Evolutionary conservation across 2,329 filamentous ascomycete genomes (phyloP).

Genomic region (Cladophialophora carrionii): DNA sequence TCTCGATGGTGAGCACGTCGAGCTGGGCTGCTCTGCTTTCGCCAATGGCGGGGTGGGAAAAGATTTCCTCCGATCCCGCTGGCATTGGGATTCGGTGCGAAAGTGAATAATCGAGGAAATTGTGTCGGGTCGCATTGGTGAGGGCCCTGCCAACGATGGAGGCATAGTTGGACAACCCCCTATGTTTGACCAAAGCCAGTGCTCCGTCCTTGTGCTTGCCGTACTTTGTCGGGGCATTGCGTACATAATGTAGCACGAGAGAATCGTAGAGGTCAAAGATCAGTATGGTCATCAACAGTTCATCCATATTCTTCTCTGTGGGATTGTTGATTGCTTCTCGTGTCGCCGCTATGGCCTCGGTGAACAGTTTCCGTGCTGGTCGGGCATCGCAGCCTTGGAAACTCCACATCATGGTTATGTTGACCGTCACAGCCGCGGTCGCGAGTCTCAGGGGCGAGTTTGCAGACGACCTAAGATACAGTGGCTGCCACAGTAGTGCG

Average conservation of each 20-base stretch:
- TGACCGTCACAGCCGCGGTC: conserved; percentile 37
- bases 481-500: conserved; percentile 33
- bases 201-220: conserved; percentile 37
- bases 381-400: conserved; percentile 30
- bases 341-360: conserved; percentile 32
- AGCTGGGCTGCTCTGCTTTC: conserved; percentile 25
- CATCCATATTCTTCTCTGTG: conserved; percentile 29
- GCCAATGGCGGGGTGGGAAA: conserved; percentile 27
- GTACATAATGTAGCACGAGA: conserved; percentile 33
- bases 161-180: conserved; percentile 28
- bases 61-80: conserved; percentile 26
- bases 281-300: conserved; percentile 37
- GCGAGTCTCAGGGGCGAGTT: conserved; percentile 35
- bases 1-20: conserved; percentile 26
- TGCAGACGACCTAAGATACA: conserved; percentile 27
- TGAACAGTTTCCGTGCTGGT: conserved; percentile 31
- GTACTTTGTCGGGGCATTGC: conserved; percentile 1
- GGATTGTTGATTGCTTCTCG: conserved; percentile 33
- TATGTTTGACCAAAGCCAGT: conserved; percentile 35
- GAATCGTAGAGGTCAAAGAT: conserved; percentile 39
- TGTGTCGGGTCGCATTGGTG: conserved; percentile 28
- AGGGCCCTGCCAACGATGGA: conserved; percentile 25
- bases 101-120: conserved; percentile 31
- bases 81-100: conserved; percentile 26
- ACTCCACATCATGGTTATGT: conserved; percentile 38